Percentiles rank a stretch among this genome's conserved stretches.
These are phyloP conservation scores for Miscanthus sacchariflorus DNA, from an alignment of 202 grass and related monocot genomes.

Conservation along the genomic window DNA sequence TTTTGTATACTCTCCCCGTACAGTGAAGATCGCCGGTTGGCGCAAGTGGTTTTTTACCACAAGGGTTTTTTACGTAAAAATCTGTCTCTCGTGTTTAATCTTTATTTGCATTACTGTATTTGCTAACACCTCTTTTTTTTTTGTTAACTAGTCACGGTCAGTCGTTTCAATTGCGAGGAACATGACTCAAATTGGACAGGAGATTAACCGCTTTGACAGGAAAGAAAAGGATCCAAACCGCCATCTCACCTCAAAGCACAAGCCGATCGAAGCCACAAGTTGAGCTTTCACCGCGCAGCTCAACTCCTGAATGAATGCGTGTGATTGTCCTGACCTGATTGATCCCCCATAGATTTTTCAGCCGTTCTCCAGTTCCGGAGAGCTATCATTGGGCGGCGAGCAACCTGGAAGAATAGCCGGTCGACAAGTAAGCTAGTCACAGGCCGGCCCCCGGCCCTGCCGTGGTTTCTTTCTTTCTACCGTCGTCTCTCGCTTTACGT, in stretches of 20 bases:
- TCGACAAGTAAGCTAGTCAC: slow-evolving; percentile 24
- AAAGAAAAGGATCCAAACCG: slow-evolving; percentile 28
- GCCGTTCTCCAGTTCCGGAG: neutral
- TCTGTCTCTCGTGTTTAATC: no score
- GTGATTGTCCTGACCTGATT: slow-evolving; percentile 12
- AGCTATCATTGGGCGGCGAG: slow-evolving; percentile 22
- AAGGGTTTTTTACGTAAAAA: no score
- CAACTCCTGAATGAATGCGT: slow-evolving; percentile 18
- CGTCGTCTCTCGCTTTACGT: slow-evolving; percentile 1
- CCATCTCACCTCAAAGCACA: neutral
- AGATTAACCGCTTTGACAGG: slow-evolving; percentile 39
- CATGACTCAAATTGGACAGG: slow-evolving; percentile 14
- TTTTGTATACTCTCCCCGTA: no score
- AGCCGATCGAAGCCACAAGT: slow-evolving; percentile 31
- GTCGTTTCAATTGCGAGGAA: neutral
- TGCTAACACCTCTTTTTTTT: no score
- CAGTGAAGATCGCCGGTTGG: no score
- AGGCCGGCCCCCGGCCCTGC: neutral
- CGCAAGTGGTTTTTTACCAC: no score
- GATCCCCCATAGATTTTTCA: neutral
- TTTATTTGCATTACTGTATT: no score
- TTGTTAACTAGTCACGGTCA: neutral
- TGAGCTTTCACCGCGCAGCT: slow-evolving; percentile 12
- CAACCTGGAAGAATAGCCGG: slow-evolving; percentile 22
- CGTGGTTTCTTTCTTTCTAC: neutral